These are phyloP conservation scores for Porodaedalea pini DNA, from an alignment of 1,284 basidiomycete genomes.

Conservation along the genomic window DNA sequence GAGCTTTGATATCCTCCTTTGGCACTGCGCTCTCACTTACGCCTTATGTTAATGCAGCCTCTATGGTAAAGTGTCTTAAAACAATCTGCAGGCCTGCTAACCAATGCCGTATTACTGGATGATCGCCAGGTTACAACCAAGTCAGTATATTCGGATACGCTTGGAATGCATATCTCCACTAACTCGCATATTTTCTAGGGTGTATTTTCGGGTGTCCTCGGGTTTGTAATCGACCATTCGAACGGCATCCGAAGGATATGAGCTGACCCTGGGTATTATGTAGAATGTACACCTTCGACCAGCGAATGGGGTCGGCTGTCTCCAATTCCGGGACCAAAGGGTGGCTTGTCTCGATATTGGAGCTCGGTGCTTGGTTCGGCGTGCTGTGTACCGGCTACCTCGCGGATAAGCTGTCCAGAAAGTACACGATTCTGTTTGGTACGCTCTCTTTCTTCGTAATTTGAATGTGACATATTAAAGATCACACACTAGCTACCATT, in stretches of 20 bases:
- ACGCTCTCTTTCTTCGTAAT: constrained; percentile 22
- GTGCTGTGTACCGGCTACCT: constrained; percentile 66
- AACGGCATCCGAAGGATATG: neutral
- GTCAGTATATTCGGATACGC: constrained; percentile 31
- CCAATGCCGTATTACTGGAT: neutral
- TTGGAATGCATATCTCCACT: neutral
- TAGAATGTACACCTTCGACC: constrained; percentile 55
- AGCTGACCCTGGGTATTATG: neutral
- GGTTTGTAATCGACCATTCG: constrained; percentile 32
- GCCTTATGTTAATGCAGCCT: constrained; percentile 35
- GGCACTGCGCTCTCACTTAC: neutral
- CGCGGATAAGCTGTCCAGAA: constrained; percentile 68
- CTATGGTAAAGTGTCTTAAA: constrained; percentile 39
- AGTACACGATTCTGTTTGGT: constrained; percentile 68
- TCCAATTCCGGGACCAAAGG: constrained; percentile 51
- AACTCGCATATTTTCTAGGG: constrained; percentile 37
- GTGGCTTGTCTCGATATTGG: constrained; percentile 67
- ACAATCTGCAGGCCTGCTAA: neutral
- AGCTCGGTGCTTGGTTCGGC: constrained; percentile 70
- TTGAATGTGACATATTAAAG: neutral
- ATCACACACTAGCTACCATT: constrained; percentile 44
- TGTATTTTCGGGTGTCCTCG: constrained; percentile 69
- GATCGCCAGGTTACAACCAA: constrained; percentile 56
- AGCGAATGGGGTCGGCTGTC: constrained; percentile 54
- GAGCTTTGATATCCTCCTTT: constrained; percentile 30